These are phyloP conservation scores for Paraglomus occultum DNA, from an alignment of 192 early-diverging fungal genomes.

Conservation along the genomic window DNA sequence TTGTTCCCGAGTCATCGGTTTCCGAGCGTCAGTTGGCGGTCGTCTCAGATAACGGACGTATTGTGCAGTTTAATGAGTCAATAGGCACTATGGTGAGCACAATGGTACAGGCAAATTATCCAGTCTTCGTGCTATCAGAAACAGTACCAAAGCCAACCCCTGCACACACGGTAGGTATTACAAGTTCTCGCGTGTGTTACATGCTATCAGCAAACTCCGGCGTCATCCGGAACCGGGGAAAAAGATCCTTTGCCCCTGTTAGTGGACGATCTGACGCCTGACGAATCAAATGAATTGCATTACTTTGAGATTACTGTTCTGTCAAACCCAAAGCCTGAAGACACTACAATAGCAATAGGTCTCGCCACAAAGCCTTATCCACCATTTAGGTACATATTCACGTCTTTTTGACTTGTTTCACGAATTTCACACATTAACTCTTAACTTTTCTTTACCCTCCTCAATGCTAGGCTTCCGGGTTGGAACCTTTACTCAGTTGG, in stretches of 20 bases:
- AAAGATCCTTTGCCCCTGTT: not conserved
- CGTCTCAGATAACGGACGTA: not conserved
- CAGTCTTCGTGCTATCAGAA: conserved; percentile 14
- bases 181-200: too few species aligned
- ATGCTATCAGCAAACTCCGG: too few species aligned
- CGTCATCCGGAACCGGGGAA: not conserved
- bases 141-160: too few species aligned
- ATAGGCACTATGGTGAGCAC: not conserved
- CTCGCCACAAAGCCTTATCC: conserved; percentile 45
- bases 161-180: too few species aligned
- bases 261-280: conserved; percentile 7
- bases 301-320: conserved; percentile 45
- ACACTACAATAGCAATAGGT: conserved; percentile 37
- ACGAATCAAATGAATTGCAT: conserved; percentile 25
- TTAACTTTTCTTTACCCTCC: too few species aligned
- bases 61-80: not conserved
- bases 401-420: too few species aligned
- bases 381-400: conserved; percentile 39
- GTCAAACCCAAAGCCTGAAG: not conserved
- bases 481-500: conserved; percentile 48
- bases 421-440: too few species aligned
- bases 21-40: not conserved
- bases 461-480: conserved; percentile 42
- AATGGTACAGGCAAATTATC: conserved; percentile 20
- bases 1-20: not conserved